phyloP scores from a whole-genome alignment of 1,284 basidiomycete genomes.

The Moesziomyces sp. region DNA sequence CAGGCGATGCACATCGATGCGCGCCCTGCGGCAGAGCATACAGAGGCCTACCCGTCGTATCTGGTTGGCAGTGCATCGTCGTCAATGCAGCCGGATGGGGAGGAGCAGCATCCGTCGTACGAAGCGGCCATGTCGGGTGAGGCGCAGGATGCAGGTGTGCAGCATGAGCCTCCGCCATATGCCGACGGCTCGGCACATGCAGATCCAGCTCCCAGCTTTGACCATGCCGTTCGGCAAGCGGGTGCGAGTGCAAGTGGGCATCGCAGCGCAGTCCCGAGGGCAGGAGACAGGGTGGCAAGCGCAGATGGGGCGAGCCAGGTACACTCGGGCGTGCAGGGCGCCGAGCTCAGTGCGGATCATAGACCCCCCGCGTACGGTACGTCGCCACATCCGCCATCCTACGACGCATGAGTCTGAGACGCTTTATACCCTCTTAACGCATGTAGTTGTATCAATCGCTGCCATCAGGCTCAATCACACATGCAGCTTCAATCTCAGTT shows the following conservation, averaged over 20 bases:
- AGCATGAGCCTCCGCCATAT: constrained; percentile 39
- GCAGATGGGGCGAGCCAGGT: too few relatives aligned
- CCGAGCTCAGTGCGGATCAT: constrained; percentile 7
- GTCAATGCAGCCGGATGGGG: constrained; percentile 1
- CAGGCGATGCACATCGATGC: background rate
- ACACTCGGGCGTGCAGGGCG: background rate
- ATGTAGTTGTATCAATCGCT: too few relatives aligned
- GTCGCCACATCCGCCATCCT: constrained; percentile 42
- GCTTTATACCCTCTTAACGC: too few relatives aligned
- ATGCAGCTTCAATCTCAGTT: background rate
- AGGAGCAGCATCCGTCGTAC: constrained; percentile 26
- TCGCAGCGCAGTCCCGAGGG: background rate
- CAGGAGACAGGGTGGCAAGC: background rate
- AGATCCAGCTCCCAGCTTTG: constrained; percentile 29
- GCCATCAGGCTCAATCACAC: background rate
- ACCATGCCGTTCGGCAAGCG: constrained; percentile 25
- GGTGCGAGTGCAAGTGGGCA: background rate
- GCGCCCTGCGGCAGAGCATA: too few relatives aligned
- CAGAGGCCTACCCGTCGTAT: constrained; percentile 1
- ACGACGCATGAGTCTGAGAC: constrained; percentile 18
- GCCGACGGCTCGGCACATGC: constrained; percentile 10
- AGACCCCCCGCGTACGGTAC: constrained; percentile 41
- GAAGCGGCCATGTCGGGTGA: constrained; percentile 25
- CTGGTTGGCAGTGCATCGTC: constrained; percentile 1
- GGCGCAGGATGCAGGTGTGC: background rate